These are phyloP conservation scores for Rhizophagus clarus DNA, from an alignment of 192 early-diverging fungal species.

Conservation along the genomic window DNA sequence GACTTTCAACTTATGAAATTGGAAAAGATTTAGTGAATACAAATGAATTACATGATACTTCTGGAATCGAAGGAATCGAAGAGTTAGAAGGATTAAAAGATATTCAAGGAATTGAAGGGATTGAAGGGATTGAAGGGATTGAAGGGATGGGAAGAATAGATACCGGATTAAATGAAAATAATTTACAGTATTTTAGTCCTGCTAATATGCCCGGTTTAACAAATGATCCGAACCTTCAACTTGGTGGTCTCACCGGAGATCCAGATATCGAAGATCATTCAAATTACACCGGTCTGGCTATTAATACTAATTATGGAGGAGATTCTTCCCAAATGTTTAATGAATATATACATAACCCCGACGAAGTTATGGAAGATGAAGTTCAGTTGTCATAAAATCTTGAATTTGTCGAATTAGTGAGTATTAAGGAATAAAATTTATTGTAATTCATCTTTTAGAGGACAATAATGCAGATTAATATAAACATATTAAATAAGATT, in stretches of 20 bases:
- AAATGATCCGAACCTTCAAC: not conserved
- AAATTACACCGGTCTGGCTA: not conserved
- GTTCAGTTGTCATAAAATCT: not conserved
- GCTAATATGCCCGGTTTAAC: not conserved
- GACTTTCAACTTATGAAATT: not conserved
- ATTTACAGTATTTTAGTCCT: conserved; percentile 3
- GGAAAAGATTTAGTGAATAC: not conserved
- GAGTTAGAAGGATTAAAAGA: not conserved
- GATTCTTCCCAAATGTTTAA: not conserved
- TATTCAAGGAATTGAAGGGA: not conserved
- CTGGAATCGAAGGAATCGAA: not conserved
- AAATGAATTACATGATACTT: not conserved
- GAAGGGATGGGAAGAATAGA: not conserved
- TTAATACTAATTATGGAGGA: not conserved
- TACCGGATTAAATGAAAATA: not conserved
- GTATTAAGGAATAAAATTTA: not conserved
- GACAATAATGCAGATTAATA: not conserved
- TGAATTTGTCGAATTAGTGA: not conserved
- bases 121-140: not conserved
- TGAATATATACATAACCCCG: not conserved
- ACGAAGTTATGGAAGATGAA: conserved; percentile 1
- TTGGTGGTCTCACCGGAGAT: not conserved
- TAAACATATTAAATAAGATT: not conserved
- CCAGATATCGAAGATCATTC: not conserved
- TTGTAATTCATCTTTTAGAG: not conserved